Conservation (phyloP, 768 basidiomycete genomes). For the Kwoniella dejecticola region DNA sequence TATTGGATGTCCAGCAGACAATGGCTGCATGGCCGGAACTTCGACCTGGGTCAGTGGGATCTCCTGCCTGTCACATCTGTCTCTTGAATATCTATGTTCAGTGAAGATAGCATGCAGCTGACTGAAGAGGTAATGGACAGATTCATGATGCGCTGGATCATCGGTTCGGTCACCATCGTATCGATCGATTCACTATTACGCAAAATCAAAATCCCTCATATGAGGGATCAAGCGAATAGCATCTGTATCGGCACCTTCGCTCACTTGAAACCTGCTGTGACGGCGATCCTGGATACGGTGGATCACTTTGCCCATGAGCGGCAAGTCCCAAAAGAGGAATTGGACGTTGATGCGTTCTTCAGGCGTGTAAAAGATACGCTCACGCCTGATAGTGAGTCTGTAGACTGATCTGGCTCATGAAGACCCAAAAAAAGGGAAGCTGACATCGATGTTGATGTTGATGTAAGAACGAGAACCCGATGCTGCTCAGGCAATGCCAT, state of each 20-base stretch:
- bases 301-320: neutral
- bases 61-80: too few species aligned
- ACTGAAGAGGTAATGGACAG: too few species aligned
- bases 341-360: neutral
- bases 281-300: neutral
- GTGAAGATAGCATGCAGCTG: too few species aligned
- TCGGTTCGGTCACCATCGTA: conserved; percentile 16
- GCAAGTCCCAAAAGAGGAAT: neutral
- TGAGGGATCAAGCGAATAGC: neutral
- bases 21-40: neutral
- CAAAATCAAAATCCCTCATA: neutral
- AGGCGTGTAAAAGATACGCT: neutral
- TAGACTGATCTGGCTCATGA: too few species aligned
- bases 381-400: neutral
- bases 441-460: too few species aligned
- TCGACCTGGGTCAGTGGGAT: conserved; percentile 11
- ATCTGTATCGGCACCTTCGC: neutral
- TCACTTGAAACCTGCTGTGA: neutral
- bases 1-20: neutral
- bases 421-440: too few species aligned
- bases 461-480: too few species aligned
- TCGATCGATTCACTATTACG: conserved; percentile 3
- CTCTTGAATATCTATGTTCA: too few species aligned
- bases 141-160: conserved; percentile 25
- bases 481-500: neutral